phyloP scores from a whole-genome alignment of 805 yeast genomes.

The Phaffomyces antillensis region DNA sequence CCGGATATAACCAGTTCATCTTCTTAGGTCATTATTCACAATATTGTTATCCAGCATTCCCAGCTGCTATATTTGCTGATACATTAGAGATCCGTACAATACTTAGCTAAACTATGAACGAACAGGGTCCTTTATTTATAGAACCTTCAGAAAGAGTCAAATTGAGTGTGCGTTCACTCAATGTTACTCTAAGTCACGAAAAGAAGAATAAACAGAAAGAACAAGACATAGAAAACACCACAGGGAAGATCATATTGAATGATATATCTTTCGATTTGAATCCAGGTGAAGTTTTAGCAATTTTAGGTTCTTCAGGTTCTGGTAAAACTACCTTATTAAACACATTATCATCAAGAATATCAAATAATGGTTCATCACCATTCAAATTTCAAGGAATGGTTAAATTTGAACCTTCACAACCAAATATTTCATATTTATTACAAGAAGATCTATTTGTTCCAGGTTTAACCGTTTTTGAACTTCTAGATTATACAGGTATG shows the following conservation, averaged over 20 bases:
- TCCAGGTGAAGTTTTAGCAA: slow-evolving; percentile 62
- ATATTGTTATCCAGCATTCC: too few relatives aligned
- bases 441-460: slow-evolving; percentile 73
- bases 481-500: slow-evolving; percentile 63
- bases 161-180: slow-evolving; percentile 5
- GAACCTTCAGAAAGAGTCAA: slow-evolving; percentile 3
- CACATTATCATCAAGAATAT: slow-evolving; percentile 47
- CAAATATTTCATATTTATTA: slow-evolving; percentile 49
- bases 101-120: neutral
- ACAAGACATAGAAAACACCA: neutral
- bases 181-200: slow-evolving; percentile 4
- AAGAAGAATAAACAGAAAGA: neutral
- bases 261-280: slow-evolving; percentile 54
- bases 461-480: slow-evolving; percentile 65
- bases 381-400: slow-evolving; percentile 38
- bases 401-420: slow-evolving; percentile 23
- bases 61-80: too few relatives aligned
- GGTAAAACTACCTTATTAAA: slow-evolving; percentile 81
- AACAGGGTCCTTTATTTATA: neutral
- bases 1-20: too few relatives aligned
- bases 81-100: too few relatives aligned
- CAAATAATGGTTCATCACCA: slow-evolving; percentile 18
- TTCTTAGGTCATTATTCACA: too few relatives aligned
- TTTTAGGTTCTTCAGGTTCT: slow-evolving; percentile 83
- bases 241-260: slow-evolving; percentile 32